Percentiles rank a stretch among this genome's conserved stretches.
Evolutionary conservation across 169 alveolate genomes (phyloP).

Genomic region (Ichthyophthirius multifiliis): DNA sequence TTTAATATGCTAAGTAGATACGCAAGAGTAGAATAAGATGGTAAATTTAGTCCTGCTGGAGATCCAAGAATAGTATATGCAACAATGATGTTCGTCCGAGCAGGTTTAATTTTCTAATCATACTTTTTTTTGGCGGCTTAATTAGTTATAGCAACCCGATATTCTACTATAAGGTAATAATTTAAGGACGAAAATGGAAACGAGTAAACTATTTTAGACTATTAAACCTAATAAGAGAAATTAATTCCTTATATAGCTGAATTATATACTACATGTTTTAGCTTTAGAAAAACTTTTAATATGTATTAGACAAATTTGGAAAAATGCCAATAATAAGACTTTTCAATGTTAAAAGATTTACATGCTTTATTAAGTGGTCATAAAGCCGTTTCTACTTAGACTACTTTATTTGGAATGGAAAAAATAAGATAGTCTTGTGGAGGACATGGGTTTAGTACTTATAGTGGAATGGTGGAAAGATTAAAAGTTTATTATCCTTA

Average conservation of each 20-base stretch:
- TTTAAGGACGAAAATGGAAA: conserved; percentile 43
- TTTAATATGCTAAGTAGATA: conserved; percentile 53
- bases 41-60: conserved; percentile 48
- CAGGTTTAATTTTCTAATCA: conserved; percentile 6
- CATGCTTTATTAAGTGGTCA: conserved; percentile 52
- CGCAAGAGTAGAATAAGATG: conserved; percentile 32
- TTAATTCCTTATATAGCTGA: conserved; percentile 48
- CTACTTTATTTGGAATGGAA: conserved; percentile 43
- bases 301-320: conserved; percentile 21
- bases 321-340: conserved; percentile 38
- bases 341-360: conserved; percentile 43
- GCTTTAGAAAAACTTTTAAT: conserved; percentile 3
- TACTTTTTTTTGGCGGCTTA: conserved; percentile 11
- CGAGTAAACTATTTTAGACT: conserved; percentile 58
- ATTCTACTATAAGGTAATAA: conserved; percentile 46
- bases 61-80: conserved; percentile 59
- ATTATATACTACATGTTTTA: conserved; percentile 36
- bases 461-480: conserved; percentile 44
- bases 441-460: conserved; percentile 59
- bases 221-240: conserved; percentile 57
- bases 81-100: conserved; percentile 52
- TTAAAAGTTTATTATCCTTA: conserved; percentile 43
- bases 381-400: conserved; percentile 39
- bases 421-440: conserved; percentile 61
- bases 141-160: conserved; percentile 45